Evolutionary conservation across 306 rosid species (phyloP), one percentile per base, ranked within the genome.

Genomic region (Prunus mume): DNA sequence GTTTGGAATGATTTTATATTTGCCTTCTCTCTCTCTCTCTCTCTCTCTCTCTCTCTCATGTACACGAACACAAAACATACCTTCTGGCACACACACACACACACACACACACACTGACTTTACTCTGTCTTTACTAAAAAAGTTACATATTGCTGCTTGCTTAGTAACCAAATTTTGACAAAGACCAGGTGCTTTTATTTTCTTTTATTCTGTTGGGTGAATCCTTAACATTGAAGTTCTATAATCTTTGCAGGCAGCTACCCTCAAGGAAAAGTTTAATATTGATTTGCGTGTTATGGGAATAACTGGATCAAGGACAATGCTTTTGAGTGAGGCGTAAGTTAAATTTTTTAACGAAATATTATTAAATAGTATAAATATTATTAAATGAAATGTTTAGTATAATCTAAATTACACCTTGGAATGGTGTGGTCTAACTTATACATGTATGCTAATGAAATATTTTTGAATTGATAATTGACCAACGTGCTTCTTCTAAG

Each of bases 251-350:
- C 84, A 92, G 98, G 88, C 97, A 17, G 91, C 97, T 45, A 73
- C 80, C 58, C 89, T 95, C 77, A 95, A 95, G 90, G 97, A 95
- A 89, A 92, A 95, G 72, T 92, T 90, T 58, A 92, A 95, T 88
- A 95, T 95, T 81, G 98, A 92, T 81, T 81, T 95, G 81, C 98
- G 97, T 75, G 98, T 92, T 45, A 65, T 92, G 96, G 98, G 97
- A 87, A 95, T 95, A 75, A 87, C 86, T 73, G 84, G 97, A 68
- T 89, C 96, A 73, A 84, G 82, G 75, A 88, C 85, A 76, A 95
- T 95, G 97, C 87, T 95, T 83, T 86, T 95, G 71, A 88, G 92
- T 75, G 93, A 95, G 61, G 22, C 12, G 98, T 95, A 90, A 95
- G 97, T 92, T 76, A 30, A 76, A 80, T 65, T 5, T 30, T 72